Evolutionary conservation across 108 stramenopile species (phyloP), one percentile per base, ranked within the genome.

Genomic region (Stephanodiscus triporus): DNA sequence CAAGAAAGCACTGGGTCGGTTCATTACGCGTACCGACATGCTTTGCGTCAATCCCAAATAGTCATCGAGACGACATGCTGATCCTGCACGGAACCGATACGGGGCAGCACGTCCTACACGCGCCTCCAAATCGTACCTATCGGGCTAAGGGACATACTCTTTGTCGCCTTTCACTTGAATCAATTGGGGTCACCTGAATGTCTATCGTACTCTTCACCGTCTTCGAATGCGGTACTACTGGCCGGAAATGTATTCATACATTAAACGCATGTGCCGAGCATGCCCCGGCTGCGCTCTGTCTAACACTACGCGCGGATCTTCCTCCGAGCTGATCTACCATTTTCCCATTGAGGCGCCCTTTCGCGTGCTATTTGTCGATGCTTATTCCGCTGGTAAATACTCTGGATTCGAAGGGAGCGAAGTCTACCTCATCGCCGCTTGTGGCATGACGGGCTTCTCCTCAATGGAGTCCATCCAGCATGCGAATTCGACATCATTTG

Each of bases 131-230:
- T 59, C n/a, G 55, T 75, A 2, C 57, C 65, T 0, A 0, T 6
- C 5, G 19, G 24, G 14, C 29, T 75, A 45, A 13, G 47, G 7
- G 40, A 75, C n/a, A 75, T 75, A n/a, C 19, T 75, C 3, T 75
- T 75, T 26, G 55, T 66, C 56, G 72, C 72, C 0, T 73, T 73
- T 36, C 63, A 73, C 43, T 40, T 5, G 32, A 34, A 34, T 34
- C 32, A 19, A 71, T 71, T 56, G 70, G 70, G 70, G 59, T 9
- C 70, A 72, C 27, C 38, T 72, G 32, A 66, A 59, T 29, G 8
- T 19, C 4, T 45, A 34, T 14, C 56, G 73, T 6, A 75, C 65
- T 16, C 57, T 47, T 6, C 36, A 24, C 5, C 17, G 47, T 0
- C 57, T 75, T 48, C 47, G 73, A 0, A 13, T 73, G 16, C 38